Evolutionary conservation across 1,139 yeast genomes (phyloP), one percentile per base, ranked within the genome.

Genomic region (Yamadazyma atmosphaerica): DNA sequence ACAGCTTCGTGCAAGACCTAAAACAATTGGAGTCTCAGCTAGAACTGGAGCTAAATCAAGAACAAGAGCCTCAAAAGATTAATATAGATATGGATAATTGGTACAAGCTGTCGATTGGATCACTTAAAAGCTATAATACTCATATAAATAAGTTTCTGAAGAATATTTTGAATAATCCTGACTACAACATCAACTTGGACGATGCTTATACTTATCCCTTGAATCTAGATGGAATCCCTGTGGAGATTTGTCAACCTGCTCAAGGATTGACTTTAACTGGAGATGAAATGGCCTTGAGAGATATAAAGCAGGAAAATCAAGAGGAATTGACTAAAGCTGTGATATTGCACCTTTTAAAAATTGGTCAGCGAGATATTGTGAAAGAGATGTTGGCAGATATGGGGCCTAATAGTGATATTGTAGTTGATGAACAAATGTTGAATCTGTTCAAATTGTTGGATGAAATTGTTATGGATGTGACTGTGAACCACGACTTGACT

Each of bases 151-250:
- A 54, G 53, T 67, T 69, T 41, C 65, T 45, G 46, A 70, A 70
- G 54, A 65, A 63, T 39, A 47, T 68, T 8, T 49, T 67, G 12
- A 56, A 55, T 38, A 63, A 61, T 47, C 44, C 63, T 15, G 57
- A 54, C 38, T 68, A 58, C 45, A 49, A 44, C 26, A 51, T 68
- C 26, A 64, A 65, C 41, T 50, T 72, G 37, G 76, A 71, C 50
- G 74, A 68, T 27, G 75, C 77, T 3, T 72, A 72, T 45, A 59
- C 68, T 1, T 72, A 65, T 42, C 73, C 73, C 0, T 55, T 72
- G 40, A 54, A 56, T 39, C 52, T 71, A 35, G 54, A 64, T 40
- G 60, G 62, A 36, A 55, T 52, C 33, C 73, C 74, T 2, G 51
- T 50, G 11, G 45, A 49, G 27, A 40, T 45, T 16, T 6, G 5